phyloP scores from a whole-genome alignment of 441 rosid genomes.

The Corymbia calophylla region DNA sequence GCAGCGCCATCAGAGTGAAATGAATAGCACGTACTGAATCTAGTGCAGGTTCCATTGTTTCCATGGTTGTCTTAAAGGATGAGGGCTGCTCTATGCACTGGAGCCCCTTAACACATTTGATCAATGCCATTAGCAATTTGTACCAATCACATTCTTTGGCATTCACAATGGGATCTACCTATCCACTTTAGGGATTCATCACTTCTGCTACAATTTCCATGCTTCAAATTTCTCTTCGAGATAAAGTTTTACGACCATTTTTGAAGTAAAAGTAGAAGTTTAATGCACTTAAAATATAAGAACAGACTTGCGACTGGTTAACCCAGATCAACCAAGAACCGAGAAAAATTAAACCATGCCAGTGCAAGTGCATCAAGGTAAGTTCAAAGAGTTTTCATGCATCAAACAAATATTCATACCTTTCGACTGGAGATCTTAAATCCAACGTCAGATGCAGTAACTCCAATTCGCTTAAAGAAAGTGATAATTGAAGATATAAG shows the following conservation, averaged over 20 bases:
- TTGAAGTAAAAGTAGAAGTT: neutral
- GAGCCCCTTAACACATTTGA: neutral
- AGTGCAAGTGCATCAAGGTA: neutral
- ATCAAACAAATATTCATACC: conserved; percentile 27
- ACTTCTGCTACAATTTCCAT: neutral
- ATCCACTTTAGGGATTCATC: neutral
- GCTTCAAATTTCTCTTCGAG: neutral
- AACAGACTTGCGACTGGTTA: neutral
- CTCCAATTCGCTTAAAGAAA: conserved; percentile 77
- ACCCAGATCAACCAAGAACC: neutral
- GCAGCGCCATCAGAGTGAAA: too few relatives aligned
- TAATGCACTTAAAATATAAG: neutral
- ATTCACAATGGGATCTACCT: neutral
- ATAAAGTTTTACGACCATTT: neutral
- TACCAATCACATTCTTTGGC: neutral
- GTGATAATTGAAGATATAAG: conserved; percentile 70
- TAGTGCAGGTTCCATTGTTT: neutral
- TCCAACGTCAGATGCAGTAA: conserved; percentile 78
- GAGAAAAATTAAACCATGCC: neutral
- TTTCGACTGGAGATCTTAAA: conserved; percentile 89
- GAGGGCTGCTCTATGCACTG: neutral
- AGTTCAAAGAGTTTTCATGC: neutral
- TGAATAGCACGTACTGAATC: neutral
- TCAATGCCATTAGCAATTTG: neutral
- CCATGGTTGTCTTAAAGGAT: neutral